These are phyloP conservation scores for Sphagnum contortum DNA, from an alignment of 225 moss, liverwort and hornwort species.

Conservation along the genomic window DNA sequence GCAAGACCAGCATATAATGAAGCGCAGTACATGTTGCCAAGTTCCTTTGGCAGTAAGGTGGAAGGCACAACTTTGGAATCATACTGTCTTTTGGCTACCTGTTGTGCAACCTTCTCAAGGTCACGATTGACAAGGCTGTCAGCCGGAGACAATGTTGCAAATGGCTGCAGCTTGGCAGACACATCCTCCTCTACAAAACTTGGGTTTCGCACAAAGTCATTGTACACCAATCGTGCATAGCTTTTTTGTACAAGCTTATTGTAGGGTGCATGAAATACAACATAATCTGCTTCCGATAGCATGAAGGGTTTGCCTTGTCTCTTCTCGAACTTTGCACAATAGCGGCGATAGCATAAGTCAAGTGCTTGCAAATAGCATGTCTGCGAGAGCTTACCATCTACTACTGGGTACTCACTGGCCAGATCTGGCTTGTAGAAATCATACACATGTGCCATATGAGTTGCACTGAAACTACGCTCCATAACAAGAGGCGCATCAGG, in stretches of 20 bases:
- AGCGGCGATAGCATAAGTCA: constrained; percentile 83
- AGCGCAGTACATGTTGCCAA: constrained; percentile 97
- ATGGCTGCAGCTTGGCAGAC: constrained; percentile 62
- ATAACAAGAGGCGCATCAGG: constrained; percentile 85
- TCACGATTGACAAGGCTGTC: constrained; percentile 84
- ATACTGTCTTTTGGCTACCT: constrained; percentile 64
- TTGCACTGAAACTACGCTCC: constrained; percentile 72
- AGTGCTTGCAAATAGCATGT: constrained; percentile 84
- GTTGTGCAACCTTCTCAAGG: constrained; percentile 70
- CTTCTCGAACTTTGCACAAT: constrained; percentile 71
- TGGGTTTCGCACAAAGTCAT: constrained; percentile 56
- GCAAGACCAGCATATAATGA: constrained; percentile 92
- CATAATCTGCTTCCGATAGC: constrained; percentile 53
- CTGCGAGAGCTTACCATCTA: constrained; percentile 88
- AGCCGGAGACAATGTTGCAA: constrained; percentile 50
- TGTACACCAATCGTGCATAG: constrained; percentile 77
- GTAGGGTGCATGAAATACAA: constrained; percentile 92
- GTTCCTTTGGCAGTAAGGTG: constrained; percentile 67
- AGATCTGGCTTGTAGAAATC: constrained; percentile 96
- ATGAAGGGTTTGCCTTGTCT: constrained; percentile 61
- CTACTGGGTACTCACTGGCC: constrained; percentile 93
- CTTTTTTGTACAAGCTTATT: constrained; percentile 99
- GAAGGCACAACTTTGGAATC: constrained; percentile 66
- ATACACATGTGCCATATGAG: constrained; percentile 85
- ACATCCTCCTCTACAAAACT: constrained; percentile 73